These are phyloP conservation scores for Globisporangium polare DNA, from an alignment of 352 stramenopile genomes.

Conservation along the genomic window DNA sequence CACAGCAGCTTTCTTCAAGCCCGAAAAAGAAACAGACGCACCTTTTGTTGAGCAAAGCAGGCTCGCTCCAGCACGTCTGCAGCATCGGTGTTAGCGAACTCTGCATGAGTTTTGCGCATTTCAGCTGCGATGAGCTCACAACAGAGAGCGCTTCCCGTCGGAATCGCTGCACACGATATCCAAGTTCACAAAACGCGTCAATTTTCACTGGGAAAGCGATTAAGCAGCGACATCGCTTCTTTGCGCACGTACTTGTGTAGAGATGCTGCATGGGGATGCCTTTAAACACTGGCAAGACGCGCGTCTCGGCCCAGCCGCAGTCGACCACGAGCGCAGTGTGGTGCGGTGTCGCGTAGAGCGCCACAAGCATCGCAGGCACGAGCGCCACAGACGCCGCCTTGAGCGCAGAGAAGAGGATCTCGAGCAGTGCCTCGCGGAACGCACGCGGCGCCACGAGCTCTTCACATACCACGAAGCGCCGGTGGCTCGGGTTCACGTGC, in stretches of 20 bases:
- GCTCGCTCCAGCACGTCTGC: conserved; percentile 74
- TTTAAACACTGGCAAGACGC: conserved; percentile 77
- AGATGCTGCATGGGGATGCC: conserved; percentile 69
- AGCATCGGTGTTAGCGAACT: conserved; percentile 22
- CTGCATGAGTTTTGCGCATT: conserved; percentile 14
- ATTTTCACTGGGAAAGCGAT: background rate
- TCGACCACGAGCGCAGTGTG: conserved; percentile 79
- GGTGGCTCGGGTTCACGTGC: conserved; percentile 68
- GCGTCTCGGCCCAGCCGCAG: conserved; percentile 70
- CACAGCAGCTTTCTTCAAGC: background rate
- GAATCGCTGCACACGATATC: conserved; percentile 26
- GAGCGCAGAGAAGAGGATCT: conserved; percentile 56
- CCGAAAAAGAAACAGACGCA: conserved; percentile 6
- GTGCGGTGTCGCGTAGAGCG: conserved; percentile 69
- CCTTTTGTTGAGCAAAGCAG: conserved; percentile 67
- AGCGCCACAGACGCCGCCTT: conserved; percentile 66
- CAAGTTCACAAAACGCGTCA: background rate
- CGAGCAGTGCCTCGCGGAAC: conserved; percentile 60
- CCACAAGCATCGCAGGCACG: conserved; percentile 56
- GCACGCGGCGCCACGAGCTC: conserved; percentile 60
- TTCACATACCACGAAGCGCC: conserved; percentile 76
- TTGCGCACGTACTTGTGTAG: conserved; percentile 47
- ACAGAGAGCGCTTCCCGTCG: conserved; percentile 38
- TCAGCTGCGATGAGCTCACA: conserved; percentile 35
- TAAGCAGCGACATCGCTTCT: background rate